Percentiles rank a stretch among this genome's conserved stretches.
Conservation (phyloP, 768 basidiomycete genomes). For the Panellus pusillus region DNA sequence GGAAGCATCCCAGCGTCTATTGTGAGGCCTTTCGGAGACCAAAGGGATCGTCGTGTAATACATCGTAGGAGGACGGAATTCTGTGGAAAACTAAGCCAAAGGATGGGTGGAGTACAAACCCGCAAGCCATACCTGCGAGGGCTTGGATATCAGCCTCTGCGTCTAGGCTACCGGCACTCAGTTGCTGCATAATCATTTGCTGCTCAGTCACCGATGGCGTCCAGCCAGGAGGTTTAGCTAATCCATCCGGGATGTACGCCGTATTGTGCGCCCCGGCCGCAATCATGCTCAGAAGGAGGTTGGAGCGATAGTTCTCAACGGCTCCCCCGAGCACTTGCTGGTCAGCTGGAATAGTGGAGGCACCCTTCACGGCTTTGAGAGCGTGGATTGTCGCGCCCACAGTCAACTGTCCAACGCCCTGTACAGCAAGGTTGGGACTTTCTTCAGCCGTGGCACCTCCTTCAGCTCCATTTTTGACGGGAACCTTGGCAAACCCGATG, state of each 20-base stretch:
- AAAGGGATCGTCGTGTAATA: slow-evolving; percentile 96
- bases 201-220: slow-evolving; percentile 82
- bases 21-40: slow-evolving; percentile 81
- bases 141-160: slow-evolving; percentile 84
- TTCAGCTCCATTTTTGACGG: slow-evolving; percentile 82
- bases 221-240: slow-evolving; percentile 66
- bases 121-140: slow-evolving; percentile 69
- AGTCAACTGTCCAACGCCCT: slow-evolving; percentile 82
- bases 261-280: slow-evolving; percentile 67
- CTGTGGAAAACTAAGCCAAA: slow-evolving; percentile 38
- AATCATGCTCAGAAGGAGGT: slow-evolving; percentile 87
- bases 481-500: slow-evolving; percentile 96
- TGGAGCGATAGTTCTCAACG: slow-evolving; percentile 94
- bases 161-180: slow-evolving; percentile 73
- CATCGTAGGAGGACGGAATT: slow-evolving; percentile 89
- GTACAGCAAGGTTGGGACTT: slow-evolving; percentile 62
- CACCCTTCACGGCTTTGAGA: slow-evolving; percentile 86
- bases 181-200: slow-evolving; percentile 95
- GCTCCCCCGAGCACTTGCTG: slow-evolving; percentile 92
- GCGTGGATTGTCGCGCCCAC: slow-evolving; percentile 89
- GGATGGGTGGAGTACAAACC: not conserved
- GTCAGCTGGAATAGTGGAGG: slow-evolving; percentile 86
- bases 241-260: slow-evolving; percentile 54
- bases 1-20: slow-evolving; percentile 90
- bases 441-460: slow-evolving; percentile 61